phyloP scores from a whole-genome alignment of 768 basidiomycete genomes.

The Serendipita sp. region DNA sequence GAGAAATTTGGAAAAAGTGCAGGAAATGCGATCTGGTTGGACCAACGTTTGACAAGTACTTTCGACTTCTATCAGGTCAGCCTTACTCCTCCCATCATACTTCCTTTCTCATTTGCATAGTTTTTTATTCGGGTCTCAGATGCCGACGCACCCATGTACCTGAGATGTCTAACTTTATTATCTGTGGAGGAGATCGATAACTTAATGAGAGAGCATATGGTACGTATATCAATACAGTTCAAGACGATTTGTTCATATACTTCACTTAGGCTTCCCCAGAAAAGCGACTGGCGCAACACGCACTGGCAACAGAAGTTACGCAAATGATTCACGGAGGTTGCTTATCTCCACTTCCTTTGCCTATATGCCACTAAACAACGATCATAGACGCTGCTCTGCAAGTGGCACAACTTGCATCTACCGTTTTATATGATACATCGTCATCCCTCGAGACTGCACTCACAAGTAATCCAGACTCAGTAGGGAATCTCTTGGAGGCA shows the following conservation, averaged over 20 bases:
- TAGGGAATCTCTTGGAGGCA: constrained; percentile 29
- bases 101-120: constrained; percentile 24
- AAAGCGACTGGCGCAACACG: constrained; percentile 30
- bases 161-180: constrained; percentile 72
- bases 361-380: not conserved
- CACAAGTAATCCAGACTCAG: not conserved
- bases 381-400: constrained; percentile 23
- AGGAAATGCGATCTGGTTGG: constrained; percentile 89
- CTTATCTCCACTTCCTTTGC: constrained; percentile 11
- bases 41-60: constrained; percentile 57
- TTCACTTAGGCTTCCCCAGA: constrained; percentile 21
- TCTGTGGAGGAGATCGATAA: constrained; percentile 37
- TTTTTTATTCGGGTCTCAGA: constrained; percentile 80
- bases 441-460: not conserved
- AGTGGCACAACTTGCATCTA: constrained; percentile 29
- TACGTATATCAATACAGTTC: constrained; percentile 16
- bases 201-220: constrained; percentile 42
- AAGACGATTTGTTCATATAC: too few relatives aligned
- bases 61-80: constrained; percentile 90
- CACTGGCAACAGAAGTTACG: constrained; percentile 42
- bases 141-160: constrained; percentile 58
- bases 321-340: constrained; percentile 41
- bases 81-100: constrained; percentile 6
- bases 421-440: constrained; percentile 26
- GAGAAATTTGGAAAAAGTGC: constrained; percentile 97